Conservation (phyloP, 2,329 filamentous ascomycete genomes). For the Parafenestella ontariensis region DNA sequence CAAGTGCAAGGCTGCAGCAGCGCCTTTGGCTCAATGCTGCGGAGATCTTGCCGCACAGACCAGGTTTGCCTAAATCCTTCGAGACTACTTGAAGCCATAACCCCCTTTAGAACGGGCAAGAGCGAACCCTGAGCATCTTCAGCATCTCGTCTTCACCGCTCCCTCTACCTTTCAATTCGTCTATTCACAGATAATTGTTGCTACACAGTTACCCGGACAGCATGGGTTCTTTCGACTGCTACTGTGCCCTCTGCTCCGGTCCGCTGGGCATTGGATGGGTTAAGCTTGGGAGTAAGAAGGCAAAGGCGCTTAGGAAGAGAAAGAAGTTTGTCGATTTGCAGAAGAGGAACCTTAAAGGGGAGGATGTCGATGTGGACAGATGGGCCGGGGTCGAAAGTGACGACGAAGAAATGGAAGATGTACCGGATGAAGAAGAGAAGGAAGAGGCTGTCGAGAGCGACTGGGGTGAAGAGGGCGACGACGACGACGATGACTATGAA, state of each 20-base stretch:
- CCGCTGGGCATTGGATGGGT: conserved; percentile 5
- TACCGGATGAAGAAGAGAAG: background rate
- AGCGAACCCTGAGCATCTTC: no score
- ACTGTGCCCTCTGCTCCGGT: conserved; percentile 25
- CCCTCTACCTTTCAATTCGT: no score
- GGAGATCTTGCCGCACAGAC: conserved; percentile 2
- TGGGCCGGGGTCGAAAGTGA: background rate
- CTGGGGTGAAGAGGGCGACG: background rate
- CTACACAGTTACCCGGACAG: background rate
- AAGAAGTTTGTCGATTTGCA: conserved; percentile 5
- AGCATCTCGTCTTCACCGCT: no score
- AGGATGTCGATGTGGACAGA: conserved; percentile 7
- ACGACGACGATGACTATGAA: background rate
- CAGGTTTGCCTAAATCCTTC: conserved; percentile 3
- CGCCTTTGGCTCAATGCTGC: background rate
- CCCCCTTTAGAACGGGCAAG: no score
- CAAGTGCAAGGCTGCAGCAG: conserved; percentile 2
- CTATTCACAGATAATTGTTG: no score
- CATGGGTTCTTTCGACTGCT: conserved; percentile 29
- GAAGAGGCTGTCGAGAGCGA: background rate
- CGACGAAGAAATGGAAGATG: conserved; percentile 1
- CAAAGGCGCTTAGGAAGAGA: conserved; percentile 10
- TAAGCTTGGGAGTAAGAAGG: conserved; percentile 9
- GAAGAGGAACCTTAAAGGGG: conserved; percentile 6
- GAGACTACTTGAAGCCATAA: background rate